Conservation (phyloP, 2,329 filamentous ascomycete species). For the Pseudocercospora pini-densiflorae region DNA sequence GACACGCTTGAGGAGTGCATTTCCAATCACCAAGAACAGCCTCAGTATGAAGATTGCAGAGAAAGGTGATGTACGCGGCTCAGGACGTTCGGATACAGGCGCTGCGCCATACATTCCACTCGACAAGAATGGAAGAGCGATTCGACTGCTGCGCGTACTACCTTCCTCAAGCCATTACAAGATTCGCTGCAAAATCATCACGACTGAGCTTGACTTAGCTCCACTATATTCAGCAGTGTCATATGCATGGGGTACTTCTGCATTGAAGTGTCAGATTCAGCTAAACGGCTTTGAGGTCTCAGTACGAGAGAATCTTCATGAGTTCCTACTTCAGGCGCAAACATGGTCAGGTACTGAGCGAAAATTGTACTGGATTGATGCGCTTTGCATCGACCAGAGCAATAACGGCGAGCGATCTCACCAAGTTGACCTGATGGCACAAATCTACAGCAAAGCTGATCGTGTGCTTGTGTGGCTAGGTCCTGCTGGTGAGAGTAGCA, state of each 20-base stretch:
- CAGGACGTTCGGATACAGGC: too few species aligned
- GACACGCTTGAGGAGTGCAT: too few species aligned
- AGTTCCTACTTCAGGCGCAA: slow-evolving; percentile 16
- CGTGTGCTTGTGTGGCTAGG: slow-evolving; percentile 22
- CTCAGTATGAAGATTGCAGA: too few species aligned
- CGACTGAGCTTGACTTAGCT: background rate
- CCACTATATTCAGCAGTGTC: slow-evolving; percentile 20
- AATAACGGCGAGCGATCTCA: slow-evolving; percentile 16
- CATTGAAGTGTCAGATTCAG: background rate
- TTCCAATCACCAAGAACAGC: too few species aligned
- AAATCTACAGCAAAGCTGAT: slow-evolving; percentile 18
- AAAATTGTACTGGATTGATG: slow-evolving; percentile 22
- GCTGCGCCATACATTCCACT: background rate
- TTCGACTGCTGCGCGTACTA: background rate
- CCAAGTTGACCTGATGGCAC: slow-evolving; percentile 21
- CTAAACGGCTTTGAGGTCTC: slow-evolving; percentile 8
- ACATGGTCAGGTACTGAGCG: background rate
- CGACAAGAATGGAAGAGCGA: background rate
- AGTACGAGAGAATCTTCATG: slow-evolving; percentile 20
- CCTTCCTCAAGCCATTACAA: background rate
- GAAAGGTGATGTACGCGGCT: too few species aligned
- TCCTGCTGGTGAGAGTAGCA: slow-evolving; percentile 8
- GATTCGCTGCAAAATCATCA: background rate
- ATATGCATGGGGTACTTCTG: slow-evolving; percentile 21
- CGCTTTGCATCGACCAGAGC: slow-evolving; percentile 25